Evolutionary conservation across 2,329 filamentous ascomycete genomes (phyloP), one percentile per base, ranked within the genome.

Genomic region (Trichoderma guizhouense): DNA sequence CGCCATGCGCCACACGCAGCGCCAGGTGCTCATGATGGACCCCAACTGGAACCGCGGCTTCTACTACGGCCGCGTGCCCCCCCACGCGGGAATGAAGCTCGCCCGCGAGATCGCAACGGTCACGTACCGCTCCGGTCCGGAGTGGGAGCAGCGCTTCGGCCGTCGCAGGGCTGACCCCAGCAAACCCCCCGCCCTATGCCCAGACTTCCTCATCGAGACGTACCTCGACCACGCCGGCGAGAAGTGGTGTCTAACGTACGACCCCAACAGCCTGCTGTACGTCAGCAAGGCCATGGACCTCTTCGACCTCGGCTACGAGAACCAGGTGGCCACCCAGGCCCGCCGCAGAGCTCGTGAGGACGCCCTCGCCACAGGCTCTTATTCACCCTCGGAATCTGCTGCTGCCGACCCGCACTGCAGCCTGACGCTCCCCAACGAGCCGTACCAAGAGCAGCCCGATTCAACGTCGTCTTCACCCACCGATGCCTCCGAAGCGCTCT

Each of bases 281-380:
- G 93, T 99, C 71, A 97, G 94, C 81, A 99, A 99, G 83, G 96
- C 96, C 6, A 99, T 99, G 96, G 96, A 99, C 79, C 86, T 99
- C 14, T 99, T 99, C 80, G 96, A 99, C 78, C 88, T 99, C 0
- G 94, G 96, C 28, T 84, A 85, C 62, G 87, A 89, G 53, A 90
- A 92, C 78, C 93, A 95, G 79, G 81, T 84, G 4, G 89, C 87
- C 24, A 89, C 92, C 2, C 84, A 84, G 24, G 78, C 84, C 36
- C 88, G 94, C 32, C 86, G 95, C 18, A 84, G 86, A 15, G 85
- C 89, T 69, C 90, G 91, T 62, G 83, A 87, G 73, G 81, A 84
- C 58, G 87, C 88, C 64, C 82, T 95, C 2, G 84, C 87, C 26
- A 83, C 85, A 1, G 84, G 84, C 7, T 85, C 89, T 1, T 86